Evolutionary conservation across 2,329 filamentous ascomycete species (phyloP).

Genomic region (Tolypocladium tropicale): DNA sequence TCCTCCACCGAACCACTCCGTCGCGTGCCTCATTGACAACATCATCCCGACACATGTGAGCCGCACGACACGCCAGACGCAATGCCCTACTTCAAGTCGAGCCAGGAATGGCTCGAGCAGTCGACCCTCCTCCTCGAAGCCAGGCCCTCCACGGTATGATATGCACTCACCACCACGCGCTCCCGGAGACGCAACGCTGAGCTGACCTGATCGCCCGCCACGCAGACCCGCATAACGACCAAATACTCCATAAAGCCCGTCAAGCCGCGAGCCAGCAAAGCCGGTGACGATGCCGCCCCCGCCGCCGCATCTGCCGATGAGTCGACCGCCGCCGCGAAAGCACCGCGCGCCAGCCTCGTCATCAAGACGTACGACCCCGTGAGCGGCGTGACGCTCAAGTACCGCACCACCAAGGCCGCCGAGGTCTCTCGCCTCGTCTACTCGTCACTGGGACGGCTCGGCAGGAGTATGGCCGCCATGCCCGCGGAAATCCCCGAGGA

Average conservation of each 20-base stretch:
- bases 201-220: not conserved
- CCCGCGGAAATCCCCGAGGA: conserved; percentile 29
- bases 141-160: conserved; percentile 67
- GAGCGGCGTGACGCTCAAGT: conserved; percentile 78
- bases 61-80: not conserved
- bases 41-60: not conserved
- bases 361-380: conserved; percentile 84
- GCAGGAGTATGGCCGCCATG: conserved; percentile 55
- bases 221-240: conserved; percentile 79
- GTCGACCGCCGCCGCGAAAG: conserved; percentile 25
- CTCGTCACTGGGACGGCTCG: conserved; percentile 63
- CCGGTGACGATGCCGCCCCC: conserved; percentile 15
- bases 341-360: conserved; percentile 59
- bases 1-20: not conserved
- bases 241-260: conserved; percentile 67
- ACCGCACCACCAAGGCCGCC: conserved; percentile 80
- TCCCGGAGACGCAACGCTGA: not conserved
- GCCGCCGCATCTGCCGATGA: conserved; percentile 9
- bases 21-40: not conserved
- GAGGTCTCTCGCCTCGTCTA: conserved; percentile 75
- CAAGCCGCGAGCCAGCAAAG: conserved; percentile 14
- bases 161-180: not conserved
- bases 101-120: conserved; percentile 86
- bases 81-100: conserved; percentile 77
- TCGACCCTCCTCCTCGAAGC: conserved; percentile 79